phyloP scores from a whole-genome alignment of 75 land plant genomes.

The Pinus albicaulis region DNA sequence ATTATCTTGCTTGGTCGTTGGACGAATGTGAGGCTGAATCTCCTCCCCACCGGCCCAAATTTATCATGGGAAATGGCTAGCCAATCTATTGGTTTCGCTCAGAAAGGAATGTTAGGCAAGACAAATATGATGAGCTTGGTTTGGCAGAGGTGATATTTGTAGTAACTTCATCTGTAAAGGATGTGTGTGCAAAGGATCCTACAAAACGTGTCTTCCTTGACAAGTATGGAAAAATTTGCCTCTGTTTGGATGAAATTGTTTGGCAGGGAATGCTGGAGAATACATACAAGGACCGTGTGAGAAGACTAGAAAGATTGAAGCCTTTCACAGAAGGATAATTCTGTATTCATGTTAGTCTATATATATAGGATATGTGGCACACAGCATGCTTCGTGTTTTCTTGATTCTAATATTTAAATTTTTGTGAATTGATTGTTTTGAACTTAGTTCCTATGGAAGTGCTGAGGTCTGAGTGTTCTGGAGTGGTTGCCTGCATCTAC shows the following conservation, averaged over 20 bases:
- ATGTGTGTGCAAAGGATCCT: constrained; percentile 86
- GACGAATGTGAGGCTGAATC: too few species aligned
- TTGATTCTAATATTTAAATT: too few species aligned
- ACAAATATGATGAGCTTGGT: constrained; percentile 92
- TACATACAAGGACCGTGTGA: constrained; percentile 89
- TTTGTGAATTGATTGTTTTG: too few species aligned
- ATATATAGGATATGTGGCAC: too few species aligned
- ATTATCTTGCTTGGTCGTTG: too few species aligned
- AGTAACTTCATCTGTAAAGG: constrained; percentile 85
- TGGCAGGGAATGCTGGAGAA: constrained; percentile 90
- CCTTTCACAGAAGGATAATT: constrained; percentile 76
- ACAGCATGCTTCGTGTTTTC: too few species aligned
- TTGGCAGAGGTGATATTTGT: constrained; percentile 89
- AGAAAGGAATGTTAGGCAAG: constrained; percentile 95
- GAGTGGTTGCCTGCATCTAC: too few species aligned
- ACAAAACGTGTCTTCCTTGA: constrained; percentile 91
- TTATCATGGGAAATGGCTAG: too few species aligned
- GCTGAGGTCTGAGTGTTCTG: too few species aligned
- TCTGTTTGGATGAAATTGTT: constrained; percentile 93
- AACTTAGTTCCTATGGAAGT: too few species aligned
- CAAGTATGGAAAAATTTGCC: constrained; percentile 92
- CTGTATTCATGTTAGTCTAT: neutral
- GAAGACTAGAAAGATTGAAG: constrained; percentile 70
- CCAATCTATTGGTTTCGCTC: too few species aligned
- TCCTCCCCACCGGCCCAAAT: too few species aligned